A percentile compares a stretch with the other conserved stretches of the same genome.
Evolutionary conservation across 768 basidiomycete species (phyloP).

Genomic region (Agaricus blazei): DNA sequence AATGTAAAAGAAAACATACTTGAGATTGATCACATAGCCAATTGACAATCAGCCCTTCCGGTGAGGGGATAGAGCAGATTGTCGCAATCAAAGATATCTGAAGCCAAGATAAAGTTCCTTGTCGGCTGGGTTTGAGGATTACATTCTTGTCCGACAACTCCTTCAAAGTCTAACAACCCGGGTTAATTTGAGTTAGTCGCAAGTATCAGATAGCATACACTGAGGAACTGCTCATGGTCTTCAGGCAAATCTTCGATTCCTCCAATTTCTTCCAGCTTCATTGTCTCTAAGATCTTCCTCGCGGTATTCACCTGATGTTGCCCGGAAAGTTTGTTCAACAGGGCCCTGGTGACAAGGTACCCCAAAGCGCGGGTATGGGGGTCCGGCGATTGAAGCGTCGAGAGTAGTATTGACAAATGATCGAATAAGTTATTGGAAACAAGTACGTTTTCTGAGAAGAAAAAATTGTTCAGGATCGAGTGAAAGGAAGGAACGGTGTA

Average conservation of each 20-base stretch:
- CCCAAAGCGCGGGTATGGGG: conserved; percentile 52
- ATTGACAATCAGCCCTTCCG: conserved; percentile 33
- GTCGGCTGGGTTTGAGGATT: conserved; percentile 56
- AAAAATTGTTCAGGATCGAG: background rate
- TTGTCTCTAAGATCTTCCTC: conserved; percentile 36
- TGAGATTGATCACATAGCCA: conserved; percentile 42
- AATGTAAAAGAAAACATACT: conserved; percentile 23
- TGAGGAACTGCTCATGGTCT: conserved; percentile 21
- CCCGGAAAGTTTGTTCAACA: conserved; percentile 53
- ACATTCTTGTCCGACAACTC: conserved; percentile 40
- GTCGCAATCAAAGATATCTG: conserved; percentile 53
- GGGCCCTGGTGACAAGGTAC: conserved; percentile 55
- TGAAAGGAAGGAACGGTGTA: conserved; percentile 5
- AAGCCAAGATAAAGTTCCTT: conserved; percentile 47
- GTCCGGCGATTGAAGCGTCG: conserved; percentile 43
- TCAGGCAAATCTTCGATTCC: conserved; percentile 36
- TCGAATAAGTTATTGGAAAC: conserved; percentile 37
- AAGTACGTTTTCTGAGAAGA: conserved; percentile 55
- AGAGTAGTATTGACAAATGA: conserved; percentile 46
- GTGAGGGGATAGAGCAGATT: conserved; percentile 46
- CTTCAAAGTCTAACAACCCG: conserved; percentile 35
- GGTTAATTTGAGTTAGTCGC: background rate
- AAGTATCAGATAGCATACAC: conserved; percentile 20
- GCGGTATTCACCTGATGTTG: conserved; percentile 56
- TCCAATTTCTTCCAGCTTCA: conserved; percentile 41